Base-by-base conservation (phyloP, 169 alveolate species). In the Amoebophrya sp. region DNA sequence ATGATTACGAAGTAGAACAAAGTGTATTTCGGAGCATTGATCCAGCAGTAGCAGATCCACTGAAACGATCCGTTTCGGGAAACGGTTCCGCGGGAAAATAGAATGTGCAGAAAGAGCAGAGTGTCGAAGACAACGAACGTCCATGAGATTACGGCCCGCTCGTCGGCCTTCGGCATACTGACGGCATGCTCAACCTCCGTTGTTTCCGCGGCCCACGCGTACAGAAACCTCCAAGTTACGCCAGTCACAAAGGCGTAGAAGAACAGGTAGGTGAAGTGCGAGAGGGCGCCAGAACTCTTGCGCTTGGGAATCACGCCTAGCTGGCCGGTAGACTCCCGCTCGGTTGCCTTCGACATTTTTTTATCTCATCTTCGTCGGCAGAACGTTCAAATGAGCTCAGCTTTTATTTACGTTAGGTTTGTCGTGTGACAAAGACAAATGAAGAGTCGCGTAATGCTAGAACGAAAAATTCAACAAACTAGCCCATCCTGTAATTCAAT, bases 21-120 rank as follows among this genome's bases (percentile, higher is more conserved):
- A 2, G 83, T 25, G 32, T 66, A 66, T 25, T 66, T 66, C 83
- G 83, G 83, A 7, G 83, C 83, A 25, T 66, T 66, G 83, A 66
- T 66, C 83, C 83, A 66, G 83, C 83, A 66, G 35, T 66, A 66
- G 35, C 1, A 2, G 32, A 66, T 66, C 83, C 83, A 66, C 35
- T 66, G 35, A 25, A 25, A 66, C 7, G 32, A 12, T 2, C 83
- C 83, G 83, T 66, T 66, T 2, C 83, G 83, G 35, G 38, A 25
- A 18, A 66, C 83, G 38, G 35, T 66, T 2, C 83, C 83, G 32
- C 18, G 1, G 35, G 35, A 18, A 25, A 66, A 25, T 1, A 66
- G 83, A n/a, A 66, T 66, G 35, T 66, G 83, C 83, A 66, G 83
- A n/a, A 66, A 66, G 32, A 66, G 83, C 29, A 66, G 83, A 2